These are phyloP conservation scores for Carex parvula DNA, from an alignment of 176 grass and related monocot genomes.

Conservation along the genomic window DNA sequence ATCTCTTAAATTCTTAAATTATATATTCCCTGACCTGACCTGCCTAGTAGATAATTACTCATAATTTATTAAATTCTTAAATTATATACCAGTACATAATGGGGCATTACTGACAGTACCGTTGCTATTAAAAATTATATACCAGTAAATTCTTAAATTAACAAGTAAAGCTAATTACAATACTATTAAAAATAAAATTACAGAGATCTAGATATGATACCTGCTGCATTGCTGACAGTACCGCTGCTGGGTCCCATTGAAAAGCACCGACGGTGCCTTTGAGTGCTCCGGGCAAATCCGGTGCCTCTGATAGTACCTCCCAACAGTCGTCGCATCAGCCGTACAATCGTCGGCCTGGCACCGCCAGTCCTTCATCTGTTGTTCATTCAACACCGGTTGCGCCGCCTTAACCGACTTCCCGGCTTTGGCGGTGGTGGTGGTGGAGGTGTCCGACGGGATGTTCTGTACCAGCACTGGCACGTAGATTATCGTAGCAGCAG, in stretches of 20 bases:
- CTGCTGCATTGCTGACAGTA: slow-evolving; percentile 30
- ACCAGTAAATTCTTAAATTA: no score
- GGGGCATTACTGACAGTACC: no score
- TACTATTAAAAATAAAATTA: not conserved
- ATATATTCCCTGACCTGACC: not conserved
- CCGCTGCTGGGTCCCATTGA: slow-evolving; percentile 8
- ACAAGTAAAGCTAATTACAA: not conserved
- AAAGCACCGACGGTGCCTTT: slow-evolving; percentile 14
- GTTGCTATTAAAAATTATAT: no score
- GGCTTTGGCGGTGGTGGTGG: not conserved
- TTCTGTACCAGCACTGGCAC: slow-evolving; percentile 14
- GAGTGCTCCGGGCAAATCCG: slow-evolving; percentile 23
- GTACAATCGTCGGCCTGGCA: slow-evolving; percentile 20
- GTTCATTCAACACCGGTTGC: not conserved
- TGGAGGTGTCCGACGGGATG: not conserved
- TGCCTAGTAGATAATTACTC: no score
- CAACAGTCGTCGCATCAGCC: not conserved
- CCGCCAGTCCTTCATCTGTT: slow-evolving; percentile 28
- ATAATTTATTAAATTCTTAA: no score
- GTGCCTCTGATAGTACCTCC: slow-evolving; percentile 20
- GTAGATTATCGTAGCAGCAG: not conserved
- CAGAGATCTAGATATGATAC: not conserved
- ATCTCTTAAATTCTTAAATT: not conserved
- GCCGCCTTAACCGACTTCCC: not conserved
- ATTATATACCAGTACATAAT: no score